Percentiles rank a stretch among this genome's conserved stretches.
phyloP scores from a whole-genome alignment of 2,329 filamentous ascomycete species.

The Ophiocordyceps robertsii region DNA sequence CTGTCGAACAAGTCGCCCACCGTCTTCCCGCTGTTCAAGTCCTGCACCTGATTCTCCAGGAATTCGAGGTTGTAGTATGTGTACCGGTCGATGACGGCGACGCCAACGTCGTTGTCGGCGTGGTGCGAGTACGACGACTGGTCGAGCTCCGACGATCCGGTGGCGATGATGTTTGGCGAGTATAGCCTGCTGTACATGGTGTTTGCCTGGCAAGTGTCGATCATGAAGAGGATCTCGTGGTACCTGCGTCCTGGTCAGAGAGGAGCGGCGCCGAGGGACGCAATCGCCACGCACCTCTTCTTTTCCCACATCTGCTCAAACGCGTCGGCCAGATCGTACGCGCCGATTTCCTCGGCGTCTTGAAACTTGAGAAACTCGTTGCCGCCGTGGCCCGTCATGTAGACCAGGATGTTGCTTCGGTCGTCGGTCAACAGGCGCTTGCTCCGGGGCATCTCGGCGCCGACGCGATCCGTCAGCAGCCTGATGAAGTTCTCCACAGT shows the following conservation, averaged over 20 bases:
- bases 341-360: constrained; percentile 93
- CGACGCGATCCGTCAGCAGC: constrained; percentile 83
- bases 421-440: constrained; percentile 92
- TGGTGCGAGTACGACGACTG: constrained; percentile 97
- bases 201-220: constrained; percentile 98
- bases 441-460: constrained; percentile 86
- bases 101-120: constrained; percentile 93
- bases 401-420: constrained; percentile 90
- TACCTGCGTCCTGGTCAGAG: constrained; percentile 43
- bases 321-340: constrained; percentile 89
- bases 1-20: constrained; percentile 92
- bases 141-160: constrained; percentile 89
- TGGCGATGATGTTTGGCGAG: constrained; percentile 94
- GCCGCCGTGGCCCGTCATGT: constrained; percentile 97
- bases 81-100: constrained; percentile 95
- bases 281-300: constrained; percentile 51
- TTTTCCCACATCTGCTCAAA: constrained; percentile 99
- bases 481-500: constrained; percentile 98
- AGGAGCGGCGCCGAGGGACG: background rate
- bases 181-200: constrained; percentile 99
- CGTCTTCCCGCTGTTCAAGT: constrained; percentile 75
- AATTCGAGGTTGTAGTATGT: constrained; percentile 99
- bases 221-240: constrained; percentile 98
- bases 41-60: constrained; percentile 77
- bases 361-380: constrained; percentile 99